Percentiles rank a stretch among this genome's conserved stretches.
phyloP scores from a whole-genome alignment of 2,329 filamentous ascomycete genomes.

The Claviceps arundinis region DNA sequence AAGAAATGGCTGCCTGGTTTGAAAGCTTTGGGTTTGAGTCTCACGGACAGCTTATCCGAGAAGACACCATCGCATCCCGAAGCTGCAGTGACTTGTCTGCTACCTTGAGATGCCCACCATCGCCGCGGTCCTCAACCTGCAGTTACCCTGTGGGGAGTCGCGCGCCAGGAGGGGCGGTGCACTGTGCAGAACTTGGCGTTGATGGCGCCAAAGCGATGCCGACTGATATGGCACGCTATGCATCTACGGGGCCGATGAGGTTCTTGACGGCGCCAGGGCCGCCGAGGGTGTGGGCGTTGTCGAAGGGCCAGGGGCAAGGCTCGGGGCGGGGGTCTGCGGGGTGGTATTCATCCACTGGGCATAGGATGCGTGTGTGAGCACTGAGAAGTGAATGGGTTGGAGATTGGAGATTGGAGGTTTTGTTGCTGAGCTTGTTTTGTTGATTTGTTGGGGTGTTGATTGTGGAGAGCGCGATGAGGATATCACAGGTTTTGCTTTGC shows the following conservation, averaged over 20 bases:
- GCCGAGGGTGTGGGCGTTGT: constrained; percentile 21
- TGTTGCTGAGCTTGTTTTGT: no score
- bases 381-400: background rate
- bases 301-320: constrained; percentile 17
- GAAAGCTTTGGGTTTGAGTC: constrained; percentile 33
- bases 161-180: no score
- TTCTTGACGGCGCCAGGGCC: constrained; percentile 19
- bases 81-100: background rate
- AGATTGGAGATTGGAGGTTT: no score
- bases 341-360: background rate
- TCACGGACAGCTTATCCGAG: constrained; percentile 25
- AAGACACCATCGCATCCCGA: constrained; percentile 7
- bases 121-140: constrained; percentile 9
- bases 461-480: no score
- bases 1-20: constrained; percentile 38
- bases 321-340: constrained; percentile 10
- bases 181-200: no score
- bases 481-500: no score
- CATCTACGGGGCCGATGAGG: constrained; percentile 10
- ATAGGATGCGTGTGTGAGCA: background rate
- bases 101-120: constrained; percentile 3
- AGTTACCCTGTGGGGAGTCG: background rate
- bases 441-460: no score
- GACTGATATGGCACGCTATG: no score
- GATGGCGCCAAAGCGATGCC: no score